Conservation (phyloP, 306 rosid species). For the Medicago ruthenica region DNA sequence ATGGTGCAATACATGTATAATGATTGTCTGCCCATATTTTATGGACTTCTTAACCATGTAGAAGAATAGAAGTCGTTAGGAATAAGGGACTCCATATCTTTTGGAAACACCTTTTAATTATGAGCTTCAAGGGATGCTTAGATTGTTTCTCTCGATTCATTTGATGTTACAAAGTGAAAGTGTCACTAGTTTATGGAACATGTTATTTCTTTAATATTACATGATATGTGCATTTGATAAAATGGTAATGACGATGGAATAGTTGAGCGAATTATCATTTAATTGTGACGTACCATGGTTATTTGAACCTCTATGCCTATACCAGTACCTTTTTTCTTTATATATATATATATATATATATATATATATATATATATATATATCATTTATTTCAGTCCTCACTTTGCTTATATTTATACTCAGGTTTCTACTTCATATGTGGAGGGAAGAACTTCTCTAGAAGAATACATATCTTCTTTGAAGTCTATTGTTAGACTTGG, state of each 20-base stretch:
- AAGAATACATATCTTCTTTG: conserved; percentile 67
- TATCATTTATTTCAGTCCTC: conserved; percentile 33
- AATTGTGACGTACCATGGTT: not conserved
- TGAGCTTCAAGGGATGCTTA: conserved; percentile 1
- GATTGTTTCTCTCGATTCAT: not conserved
- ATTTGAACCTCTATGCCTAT: not conserved
- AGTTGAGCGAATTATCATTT: not conserved
- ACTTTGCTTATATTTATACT: conserved; percentile 37
- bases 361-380: no score
- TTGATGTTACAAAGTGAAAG: conserved; percentile 4
- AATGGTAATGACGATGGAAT: not conserved
- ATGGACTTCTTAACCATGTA: not conserved
- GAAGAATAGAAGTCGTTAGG: not conserved
- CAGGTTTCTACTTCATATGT: conserved; percentile 69
- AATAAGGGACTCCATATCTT: not conserved
- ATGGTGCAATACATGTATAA: not conserved
- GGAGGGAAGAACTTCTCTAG: conserved; percentile 67
- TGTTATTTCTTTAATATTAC: not conserved
- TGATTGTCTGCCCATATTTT: not conserved
- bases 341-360: no score
- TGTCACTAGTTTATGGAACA: not conserved
- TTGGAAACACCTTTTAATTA: not conserved
- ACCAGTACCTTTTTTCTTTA: not conserved
- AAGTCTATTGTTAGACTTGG: conserved; percentile 65
- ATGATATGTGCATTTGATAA: not conserved